Evolutionary conservation across 208 protist species (phyloP).

Genomic region (Naegleria lovaniensis): DNA sequence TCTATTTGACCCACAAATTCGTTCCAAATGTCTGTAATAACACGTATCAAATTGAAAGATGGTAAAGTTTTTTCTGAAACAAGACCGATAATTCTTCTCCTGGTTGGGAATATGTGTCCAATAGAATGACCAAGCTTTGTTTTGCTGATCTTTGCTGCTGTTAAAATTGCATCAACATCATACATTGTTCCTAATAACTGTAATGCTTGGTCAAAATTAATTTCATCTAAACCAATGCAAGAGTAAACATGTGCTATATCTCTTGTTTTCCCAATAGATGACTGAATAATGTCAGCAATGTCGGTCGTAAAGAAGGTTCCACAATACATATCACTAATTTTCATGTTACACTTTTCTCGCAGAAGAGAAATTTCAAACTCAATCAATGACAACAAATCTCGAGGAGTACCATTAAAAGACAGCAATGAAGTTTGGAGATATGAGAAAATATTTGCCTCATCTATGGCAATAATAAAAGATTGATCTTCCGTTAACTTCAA

Average conservation of each 20-base stretch:
- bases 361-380: too few species aligned
- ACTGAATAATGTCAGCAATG: background rate
- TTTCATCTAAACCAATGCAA: background rate
- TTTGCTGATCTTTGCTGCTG: background rate
- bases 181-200: background rate
- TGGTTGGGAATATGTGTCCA: background rate
- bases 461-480: background rate
- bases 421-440: background rate
- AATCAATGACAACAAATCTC: background rate
- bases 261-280: background rate
- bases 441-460: background rate
- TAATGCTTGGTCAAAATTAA: background rate
- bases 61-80: background rate
- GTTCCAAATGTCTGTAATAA: background rate
- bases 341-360: too few species aligned
- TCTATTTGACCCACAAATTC: background rate
- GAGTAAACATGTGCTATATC: background rate
- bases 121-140: background rate
- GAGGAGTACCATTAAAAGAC: background rate
- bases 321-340: too few species aligned
- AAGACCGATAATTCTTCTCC: background rate
- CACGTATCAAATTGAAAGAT: background rate
- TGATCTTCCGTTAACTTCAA: too few species aligned
- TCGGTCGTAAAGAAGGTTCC: too few species aligned
- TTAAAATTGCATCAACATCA: background rate